Evolutionary conservation across 257 asterid species (phyloP).

Genomic region (Fraxinus cuspidata): DNA sequence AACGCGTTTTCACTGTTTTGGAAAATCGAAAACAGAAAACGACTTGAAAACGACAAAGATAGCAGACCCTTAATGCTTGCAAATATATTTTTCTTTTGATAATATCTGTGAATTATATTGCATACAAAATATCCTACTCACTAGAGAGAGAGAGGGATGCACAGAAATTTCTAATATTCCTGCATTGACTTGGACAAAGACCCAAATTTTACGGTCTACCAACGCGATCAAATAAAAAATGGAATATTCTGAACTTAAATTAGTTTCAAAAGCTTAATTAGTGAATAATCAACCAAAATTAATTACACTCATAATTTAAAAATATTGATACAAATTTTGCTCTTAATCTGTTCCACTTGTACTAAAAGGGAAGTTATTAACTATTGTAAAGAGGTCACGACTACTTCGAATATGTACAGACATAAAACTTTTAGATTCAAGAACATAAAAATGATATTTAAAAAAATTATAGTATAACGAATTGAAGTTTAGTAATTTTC

Average conservation of each 20-base stretch:
- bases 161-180: conserved; percentile 35
- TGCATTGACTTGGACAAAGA: conserved; percentile 38
- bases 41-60: too few relatives aligned
- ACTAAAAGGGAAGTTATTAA: not conserved
- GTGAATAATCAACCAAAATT: not conserved
- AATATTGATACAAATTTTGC: not conserved
- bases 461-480: too few relatives aligned
- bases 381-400: not conserved
- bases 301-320: not conserved
- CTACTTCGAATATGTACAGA: not conserved
- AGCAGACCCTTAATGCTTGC: too few relatives aligned
- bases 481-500: too few relatives aligned
- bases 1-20: too few relatives aligned
- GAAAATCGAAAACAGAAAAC: too few relatives aligned
- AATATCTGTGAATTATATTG: too few relatives aligned
- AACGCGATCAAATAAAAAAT: conserved; percentile 34
- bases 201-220: conserved; percentile 47
- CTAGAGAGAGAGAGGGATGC: not conserved
- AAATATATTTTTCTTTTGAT: too few relatives aligned
- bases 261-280: not conserved
- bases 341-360: not conserved
- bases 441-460: too few relatives aligned
- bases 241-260: not conserved
- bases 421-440: not conserved
- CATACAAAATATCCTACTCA: not conserved